Conservation (phyloP, 2,329 filamentous ascomycete genomes). For the Diplocarpon mali region DNA sequence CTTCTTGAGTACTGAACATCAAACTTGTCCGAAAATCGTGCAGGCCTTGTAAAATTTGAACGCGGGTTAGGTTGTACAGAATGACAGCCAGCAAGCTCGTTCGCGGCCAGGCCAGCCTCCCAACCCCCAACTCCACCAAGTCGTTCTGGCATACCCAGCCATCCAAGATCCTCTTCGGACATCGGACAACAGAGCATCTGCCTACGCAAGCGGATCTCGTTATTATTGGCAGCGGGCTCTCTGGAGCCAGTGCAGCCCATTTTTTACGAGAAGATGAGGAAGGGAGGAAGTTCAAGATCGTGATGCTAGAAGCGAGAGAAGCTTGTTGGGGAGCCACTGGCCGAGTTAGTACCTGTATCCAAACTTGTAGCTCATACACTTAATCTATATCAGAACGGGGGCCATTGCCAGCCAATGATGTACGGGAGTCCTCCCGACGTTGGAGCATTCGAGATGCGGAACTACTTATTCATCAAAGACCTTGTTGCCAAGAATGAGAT, state of each 20-base stretch:
- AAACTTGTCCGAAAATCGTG: too few species aligned
- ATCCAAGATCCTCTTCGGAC: slow-evolving; percentile 51
- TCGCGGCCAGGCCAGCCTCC: slow-evolving; percentile 33
- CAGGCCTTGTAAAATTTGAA: too few species aligned
- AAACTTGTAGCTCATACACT: neutral
- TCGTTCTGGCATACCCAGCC: slow-evolving; percentile 69
- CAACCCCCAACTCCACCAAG: slow-evolving; percentile 45
- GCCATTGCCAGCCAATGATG: slow-evolving; percentile 64
- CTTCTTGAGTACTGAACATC: too few species aligned
- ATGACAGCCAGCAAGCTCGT: slow-evolving; percentile 12
- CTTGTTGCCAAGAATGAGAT: slow-evolving; percentile 48
- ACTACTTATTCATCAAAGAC: slow-evolving; percentile 47
- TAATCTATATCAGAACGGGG: slow-evolving; percentile 43
- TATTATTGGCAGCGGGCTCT: slow-evolving; percentile 66
- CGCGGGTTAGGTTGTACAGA: neutral
- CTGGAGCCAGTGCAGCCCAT: slow-evolving; percentile 59
- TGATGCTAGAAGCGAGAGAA: slow-evolving; percentile 69
- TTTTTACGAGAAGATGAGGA: slow-evolving; percentile 40
- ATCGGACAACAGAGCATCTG: slow-evolving; percentile 53
- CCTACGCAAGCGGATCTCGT: slow-evolving; percentile 56
- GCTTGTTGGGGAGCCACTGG: slow-evolving; percentile 77
- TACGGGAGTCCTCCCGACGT: slow-evolving; percentile 51
- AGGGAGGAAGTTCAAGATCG: slow-evolving; percentile 38
- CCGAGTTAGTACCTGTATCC: slow-evolving; percentile 40
- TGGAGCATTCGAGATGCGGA: slow-evolving; percentile 61